A percentile compares a stretch with the other conserved stretches of the same genome.
Conservation (phyloP, 2,329 filamentous ascomycete species). For the Fusarium austroafricanum region DNA sequence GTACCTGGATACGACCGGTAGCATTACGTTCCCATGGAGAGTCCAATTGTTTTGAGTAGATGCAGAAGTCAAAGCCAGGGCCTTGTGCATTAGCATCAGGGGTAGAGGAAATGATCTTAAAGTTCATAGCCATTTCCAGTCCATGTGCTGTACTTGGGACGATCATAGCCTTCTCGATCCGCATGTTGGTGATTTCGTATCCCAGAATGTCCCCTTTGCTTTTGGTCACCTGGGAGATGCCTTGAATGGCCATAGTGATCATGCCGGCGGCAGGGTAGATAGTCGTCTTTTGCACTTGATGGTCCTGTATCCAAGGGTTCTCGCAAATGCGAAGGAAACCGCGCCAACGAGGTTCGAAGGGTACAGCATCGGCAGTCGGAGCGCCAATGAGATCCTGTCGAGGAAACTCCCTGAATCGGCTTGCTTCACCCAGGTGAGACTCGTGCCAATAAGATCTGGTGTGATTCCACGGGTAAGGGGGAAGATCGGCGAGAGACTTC, state of each 20-base stretch:
- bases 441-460: slow-evolving; percentile 65
- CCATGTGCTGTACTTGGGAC: slow-evolving; percentile 60
- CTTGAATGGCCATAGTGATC: slow-evolving; percentile 62
- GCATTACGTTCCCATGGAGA: slow-evolving; percentile 59
- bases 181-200: slow-evolving; percentile 59
- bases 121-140: slow-evolving; percentile 62
- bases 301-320: slow-evolving; percentile 64
- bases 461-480: slow-evolving; percentile 67
- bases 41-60: slow-evolving; percentile 59
- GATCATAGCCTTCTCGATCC: slow-evolving; percentile 63
- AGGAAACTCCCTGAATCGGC: slow-evolving; percentile 58
- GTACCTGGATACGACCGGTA: slow-evolving; percentile 48
- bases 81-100: background rate
- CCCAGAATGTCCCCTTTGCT: slow-evolving; percentile 45
- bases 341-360: slow-evolving; percentile 61
- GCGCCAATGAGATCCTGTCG: slow-evolving; percentile 65
- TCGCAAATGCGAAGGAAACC: slow-evolving; percentile 61
- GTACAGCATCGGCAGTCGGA: slow-evolving; percentile 57
- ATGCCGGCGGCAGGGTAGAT: slow-evolving; percentile 65
- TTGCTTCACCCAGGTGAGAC: slow-evolving; percentile 57
- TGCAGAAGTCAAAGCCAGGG: slow-evolving; percentile 53
- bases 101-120: slow-evolving; percentile 48
- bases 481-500: slow-evolving; percentile 59
- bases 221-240: slow-evolving; percentile 55
- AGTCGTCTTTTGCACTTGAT: slow-evolving; percentile 62